These are phyloP conservation scores for Vanderwaltozyma yarrowii DNA, from an alignment of 805 yeast species.

Conservation along the genomic window DNA sequence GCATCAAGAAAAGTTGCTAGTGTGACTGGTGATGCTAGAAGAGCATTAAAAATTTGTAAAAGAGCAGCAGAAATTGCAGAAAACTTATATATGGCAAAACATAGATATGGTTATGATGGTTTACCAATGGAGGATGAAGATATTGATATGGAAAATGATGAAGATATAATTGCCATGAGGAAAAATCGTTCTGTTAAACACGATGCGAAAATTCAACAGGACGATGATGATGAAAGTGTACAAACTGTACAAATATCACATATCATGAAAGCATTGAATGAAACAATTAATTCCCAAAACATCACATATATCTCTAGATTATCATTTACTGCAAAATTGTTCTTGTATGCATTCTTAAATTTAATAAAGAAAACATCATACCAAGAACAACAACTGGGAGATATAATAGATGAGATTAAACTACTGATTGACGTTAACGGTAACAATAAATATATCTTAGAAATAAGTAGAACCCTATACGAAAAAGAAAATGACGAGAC, in stretches of 20 bases:
- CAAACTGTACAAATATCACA: slow-evolving; percentile 61
- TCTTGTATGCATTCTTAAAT: slow-evolving; percentile 58
- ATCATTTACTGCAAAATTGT: slow-evolving; percentile 59
- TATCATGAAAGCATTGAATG: slow-evolving; percentile 69
- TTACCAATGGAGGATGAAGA: slow-evolving; percentile 7
- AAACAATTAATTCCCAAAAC: slow-evolving; percentile 69
- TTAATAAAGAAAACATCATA: slow-evolving; percentile 56
- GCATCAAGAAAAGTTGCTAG: slow-evolving; percentile 92
- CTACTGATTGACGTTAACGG: slow-evolving; percentile 38
- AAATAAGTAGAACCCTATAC: slow-evolving; percentile 21
- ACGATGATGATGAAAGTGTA: slow-evolving; percentile 23
- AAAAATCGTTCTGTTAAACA: neutral
- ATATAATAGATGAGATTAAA: slow-evolving; percentile 66
- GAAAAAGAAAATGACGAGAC: slow-evolving; percentile 17
- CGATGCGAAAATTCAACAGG: neutral
- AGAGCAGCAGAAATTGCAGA: slow-evolving; percentile 88
- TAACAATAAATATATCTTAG: slow-evolving; percentile 18
- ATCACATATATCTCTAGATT: slow-evolving; percentile 45
- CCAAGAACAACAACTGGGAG: slow-evolving; percentile 66
- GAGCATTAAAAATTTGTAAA: slow-evolving; percentile 80
- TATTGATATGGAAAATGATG: slow-evolving; percentile 7
- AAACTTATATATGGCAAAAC: slow-evolving; percentile 36
- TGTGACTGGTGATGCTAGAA: slow-evolving; percentile 94
- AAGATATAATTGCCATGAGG: slow-evolving; percentile 5
- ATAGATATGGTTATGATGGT: slow-evolving; percentile 26